Percentiles rank a stretch among this genome's conserved stretches.
Conservation (phyloP, 2,329 filamentous ascomycete genomes). For the Claviceps sp. region DNA sequence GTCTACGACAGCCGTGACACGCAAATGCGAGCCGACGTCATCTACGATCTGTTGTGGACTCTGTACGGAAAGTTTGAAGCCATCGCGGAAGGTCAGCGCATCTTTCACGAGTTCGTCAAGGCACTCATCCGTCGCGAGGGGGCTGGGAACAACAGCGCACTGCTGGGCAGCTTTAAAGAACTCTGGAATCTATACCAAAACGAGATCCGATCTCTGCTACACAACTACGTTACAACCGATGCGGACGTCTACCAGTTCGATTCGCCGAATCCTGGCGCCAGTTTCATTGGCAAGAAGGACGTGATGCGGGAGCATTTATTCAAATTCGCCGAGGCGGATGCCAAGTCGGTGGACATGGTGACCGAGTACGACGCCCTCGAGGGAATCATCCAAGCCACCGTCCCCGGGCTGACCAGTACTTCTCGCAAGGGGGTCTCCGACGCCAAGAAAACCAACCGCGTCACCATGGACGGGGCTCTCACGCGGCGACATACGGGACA, state of each 20-base stretch:
- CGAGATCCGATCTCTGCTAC: slow-evolving; percentile 84
- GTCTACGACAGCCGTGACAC: slow-evolving; percentile 58
- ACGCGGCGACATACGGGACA: slow-evolving; percentile 27
- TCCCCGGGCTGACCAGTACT: slow-evolving; percentile 78
- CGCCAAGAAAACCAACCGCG: slow-evolving; percentile 24
- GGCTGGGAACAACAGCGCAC: slow-evolving; percentile 43
- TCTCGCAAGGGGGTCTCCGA: slow-evolving; percentile 38
- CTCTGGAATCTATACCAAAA: slow-evolving; percentile 97
- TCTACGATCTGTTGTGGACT: slow-evolving; percentile 84
- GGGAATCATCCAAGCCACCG: slow-evolving; percentile 77
- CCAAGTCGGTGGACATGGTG: slow-evolving; percentile 64
- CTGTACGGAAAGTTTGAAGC: slow-evolving; percentile 95
- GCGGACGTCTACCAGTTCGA: slow-evolving; percentile 58
- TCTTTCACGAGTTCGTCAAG: slow-evolving; percentile 83
- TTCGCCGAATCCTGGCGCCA: slow-evolving; percentile 35
- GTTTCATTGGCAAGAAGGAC: slow-evolving; percentile 32
- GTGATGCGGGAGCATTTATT: slow-evolving; percentile 56
- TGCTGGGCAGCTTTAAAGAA: slow-evolving; percentile 86
- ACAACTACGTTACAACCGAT: slow-evolving; percentile 92
- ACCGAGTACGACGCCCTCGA: slow-evolving; percentile 83
- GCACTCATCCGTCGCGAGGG: slow-evolving; percentile 77
- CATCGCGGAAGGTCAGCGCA: slow-evolving; percentile 87
- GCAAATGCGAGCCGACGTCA: slow-evolving; percentile 66
- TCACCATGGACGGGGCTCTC: slow-evolving; percentile 22
- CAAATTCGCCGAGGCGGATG: slow-evolving; percentile 72